Conservation (phyloP, 2,329 filamentous ascomycete genomes). For the Aspergillus sp. region DNA sequence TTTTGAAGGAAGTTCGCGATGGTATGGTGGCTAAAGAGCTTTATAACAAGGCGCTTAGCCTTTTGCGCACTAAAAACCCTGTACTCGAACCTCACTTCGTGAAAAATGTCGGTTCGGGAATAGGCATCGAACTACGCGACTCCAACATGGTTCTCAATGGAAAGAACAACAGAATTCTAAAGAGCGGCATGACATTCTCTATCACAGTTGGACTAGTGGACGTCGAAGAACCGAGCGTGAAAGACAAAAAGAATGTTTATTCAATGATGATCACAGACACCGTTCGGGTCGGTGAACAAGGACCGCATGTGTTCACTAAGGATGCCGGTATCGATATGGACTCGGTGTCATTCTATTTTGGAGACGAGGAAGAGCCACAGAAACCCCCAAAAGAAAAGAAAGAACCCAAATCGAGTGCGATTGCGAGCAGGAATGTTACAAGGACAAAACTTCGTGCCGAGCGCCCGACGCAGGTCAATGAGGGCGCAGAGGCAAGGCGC, state of each 20-base stretch:
- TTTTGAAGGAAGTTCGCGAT: constrained; percentile 87
- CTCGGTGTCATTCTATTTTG: constrained; percentile 97
- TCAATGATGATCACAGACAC: constrained; percentile 91
- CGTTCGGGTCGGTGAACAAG: constrained; percentile 72
- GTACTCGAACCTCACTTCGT: constrained; percentile 93
- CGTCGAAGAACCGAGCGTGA: constrained; percentile 79
- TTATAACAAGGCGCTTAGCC: constrained; percentile 78
- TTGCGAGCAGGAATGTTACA: constrained; percentile 93
- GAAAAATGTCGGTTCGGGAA: constrained; percentile 86
- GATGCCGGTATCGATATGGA: constrained; percentile 90
- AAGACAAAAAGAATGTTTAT: constrained; percentile 87
- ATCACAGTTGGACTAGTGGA: constrained; percentile 89
- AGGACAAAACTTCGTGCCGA: constrained; percentile 90
- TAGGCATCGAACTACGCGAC: constrained; percentile 90
- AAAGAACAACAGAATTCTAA: constrained; percentile 79
- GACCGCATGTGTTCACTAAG: constrained; percentile 82
- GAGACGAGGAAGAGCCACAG: constrained; percentile 82
- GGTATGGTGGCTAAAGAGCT: constrained; percentile 85
- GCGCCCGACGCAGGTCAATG: constrained; percentile 81
- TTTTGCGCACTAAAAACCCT: constrained; percentile 87
- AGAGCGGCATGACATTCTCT: constrained; percentile 95
- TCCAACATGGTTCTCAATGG: constrained; percentile 77
- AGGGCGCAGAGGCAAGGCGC: constrained; percentile 83
- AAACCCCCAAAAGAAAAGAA: constrained; percentile 82
- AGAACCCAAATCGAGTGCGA: constrained; percentile 76